These are phyloP conservation scores for Mycosphaerella arachidis DNA, from an alignment of 2,329 filamentous ascomycete genomes.

Conservation along the genomic window DNA sequence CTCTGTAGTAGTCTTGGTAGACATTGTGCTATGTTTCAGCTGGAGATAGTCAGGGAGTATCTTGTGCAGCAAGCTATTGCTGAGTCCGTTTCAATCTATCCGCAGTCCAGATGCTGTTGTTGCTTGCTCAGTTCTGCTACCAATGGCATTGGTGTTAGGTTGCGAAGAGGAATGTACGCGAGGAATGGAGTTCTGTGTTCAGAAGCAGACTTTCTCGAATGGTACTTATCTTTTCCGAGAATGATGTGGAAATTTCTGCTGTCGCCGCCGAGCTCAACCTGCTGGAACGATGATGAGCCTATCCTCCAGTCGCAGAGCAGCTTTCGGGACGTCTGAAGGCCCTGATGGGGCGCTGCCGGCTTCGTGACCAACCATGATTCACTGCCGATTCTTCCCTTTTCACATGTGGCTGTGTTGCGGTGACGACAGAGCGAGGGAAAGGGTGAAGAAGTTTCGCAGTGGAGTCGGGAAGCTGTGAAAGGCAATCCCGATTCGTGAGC, in stretches of 20 bases:
- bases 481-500: neutral
- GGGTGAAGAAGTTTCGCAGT: neutral
- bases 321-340: neutral
- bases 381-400: neutral
- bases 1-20: slow-evolving; percentile 3
- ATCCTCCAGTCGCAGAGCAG: slow-evolving; percentile 6
- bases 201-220: neutral
- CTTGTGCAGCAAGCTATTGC: neutral
- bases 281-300: slow-evolving; percentile 4
- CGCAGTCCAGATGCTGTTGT: slow-evolving; percentile 18
- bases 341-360: neutral
- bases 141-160: slow-evolving; percentile 6
- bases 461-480: neutral
- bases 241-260: slow-evolving; percentile 3
- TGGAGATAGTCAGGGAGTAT: neutral
- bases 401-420: neutral
- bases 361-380: neutral
- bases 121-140: slow-evolving; percentile 7
- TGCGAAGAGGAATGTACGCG: neutral
- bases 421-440: neutral
- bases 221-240: neutral
- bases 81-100: neutral
- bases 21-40: neutral
- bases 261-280: slow-evolving; percentile 1
- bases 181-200: neutral